Conservation (phyloP, 306 rosid species). For the Quercus agrifolia region DNA sequence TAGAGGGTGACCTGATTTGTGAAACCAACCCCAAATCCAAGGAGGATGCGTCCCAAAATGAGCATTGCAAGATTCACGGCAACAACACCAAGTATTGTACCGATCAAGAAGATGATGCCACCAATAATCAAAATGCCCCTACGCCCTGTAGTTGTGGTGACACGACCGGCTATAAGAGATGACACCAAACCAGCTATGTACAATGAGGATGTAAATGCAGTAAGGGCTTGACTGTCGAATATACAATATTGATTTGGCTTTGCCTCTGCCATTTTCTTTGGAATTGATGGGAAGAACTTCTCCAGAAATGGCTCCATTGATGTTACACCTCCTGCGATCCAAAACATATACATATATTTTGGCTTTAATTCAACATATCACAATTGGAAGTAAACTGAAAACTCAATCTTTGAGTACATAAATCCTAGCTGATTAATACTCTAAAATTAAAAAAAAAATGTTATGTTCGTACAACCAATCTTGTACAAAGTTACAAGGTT, state of each 20-base stretch:
- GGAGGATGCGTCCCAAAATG: neutral
- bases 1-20: neutral
- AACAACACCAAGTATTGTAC: neutral
- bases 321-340: slow-evolving; percentile 36
- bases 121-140: neutral
- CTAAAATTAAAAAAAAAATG: too few relatives aligned
- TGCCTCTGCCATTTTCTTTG: neutral
- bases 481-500: too few relatives aligned
- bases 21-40: neutral
- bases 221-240: neutral
- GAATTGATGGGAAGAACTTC: slow-evolving; percentile 37
- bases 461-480: too few relatives aligned
- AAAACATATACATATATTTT: neutral
- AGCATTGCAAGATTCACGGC: neutral
- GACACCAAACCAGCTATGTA: neutral
- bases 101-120: neutral
- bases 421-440: too few relatives aligned
- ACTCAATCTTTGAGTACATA: too few relatives aligned
- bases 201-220: neutral
- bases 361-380: too few relatives aligned
- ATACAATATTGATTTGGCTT: neutral
- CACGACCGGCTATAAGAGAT: neutral
- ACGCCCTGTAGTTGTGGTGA: neutral
- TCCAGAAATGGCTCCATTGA: slow-evolving; percentile 34
- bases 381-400: too few relatives aligned